phyloP scores from a whole-genome alignment of 441 rosid genomes.

The Eugenia klotzschiana region DNA sequence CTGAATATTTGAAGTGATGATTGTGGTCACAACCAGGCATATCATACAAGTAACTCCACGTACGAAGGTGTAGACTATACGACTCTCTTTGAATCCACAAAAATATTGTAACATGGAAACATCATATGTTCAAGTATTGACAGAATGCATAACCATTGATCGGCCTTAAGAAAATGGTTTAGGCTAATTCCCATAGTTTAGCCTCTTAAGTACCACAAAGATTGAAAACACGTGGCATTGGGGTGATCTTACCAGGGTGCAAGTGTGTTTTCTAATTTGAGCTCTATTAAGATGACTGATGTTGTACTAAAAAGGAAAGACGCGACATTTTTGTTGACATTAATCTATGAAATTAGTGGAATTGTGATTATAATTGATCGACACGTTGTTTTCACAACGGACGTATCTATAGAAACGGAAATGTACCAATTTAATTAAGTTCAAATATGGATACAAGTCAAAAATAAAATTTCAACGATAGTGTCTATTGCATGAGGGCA shows the following conservation, averaged over 20 bases:
- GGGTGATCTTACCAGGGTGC: neutral
- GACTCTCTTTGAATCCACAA: neutral
- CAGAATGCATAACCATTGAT: neutral
- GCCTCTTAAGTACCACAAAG: neutral
- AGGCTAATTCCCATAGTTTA: neutral
- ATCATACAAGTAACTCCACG: neutral
- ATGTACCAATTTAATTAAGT: neutral
- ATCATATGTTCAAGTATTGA: neutral
- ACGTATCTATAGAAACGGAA: neutral
- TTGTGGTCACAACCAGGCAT: neutral
- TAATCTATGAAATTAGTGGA: neutral
- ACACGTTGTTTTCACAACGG: neutral
- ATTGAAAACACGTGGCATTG: accelerated
- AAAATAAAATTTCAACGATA: neutral
- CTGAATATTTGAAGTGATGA: neutral
- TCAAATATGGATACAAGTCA: neutral
- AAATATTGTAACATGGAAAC: neutral
- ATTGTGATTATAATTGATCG: neutral
- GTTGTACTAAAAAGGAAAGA: neutral
- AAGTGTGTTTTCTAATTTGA: neutral
- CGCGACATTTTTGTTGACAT: neutral
- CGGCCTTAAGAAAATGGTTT: neutral
- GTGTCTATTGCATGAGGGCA: neutral
- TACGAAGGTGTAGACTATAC: neutral
- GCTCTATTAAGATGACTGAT: neutral